Evolutionary conservation across 306 rosid genomes (phyloP).

Genomic region (Alnus glutinosa): DNA sequence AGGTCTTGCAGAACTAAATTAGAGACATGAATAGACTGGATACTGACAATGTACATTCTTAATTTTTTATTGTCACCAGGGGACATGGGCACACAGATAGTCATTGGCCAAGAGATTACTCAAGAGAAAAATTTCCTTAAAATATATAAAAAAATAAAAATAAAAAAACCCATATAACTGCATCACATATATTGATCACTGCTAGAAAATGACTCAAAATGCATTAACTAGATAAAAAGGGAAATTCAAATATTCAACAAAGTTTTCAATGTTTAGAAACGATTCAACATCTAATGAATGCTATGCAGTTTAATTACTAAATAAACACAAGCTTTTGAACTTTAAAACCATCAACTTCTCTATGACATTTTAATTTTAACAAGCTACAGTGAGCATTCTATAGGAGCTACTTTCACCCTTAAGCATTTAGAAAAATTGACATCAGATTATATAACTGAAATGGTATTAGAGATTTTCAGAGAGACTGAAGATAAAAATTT

Average conservation of each 20-base stretch:
- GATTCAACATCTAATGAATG: not conserved
- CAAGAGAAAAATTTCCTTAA: not conserved
- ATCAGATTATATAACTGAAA: not conserved
- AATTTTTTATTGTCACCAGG: not conserved
- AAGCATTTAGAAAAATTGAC: not conserved
- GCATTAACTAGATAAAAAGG: not conserved
- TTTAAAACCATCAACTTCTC: not conserved
- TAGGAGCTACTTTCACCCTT: not conserved
- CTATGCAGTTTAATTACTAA: not conserved
- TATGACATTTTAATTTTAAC: not conserved
- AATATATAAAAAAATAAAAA: not conserved
- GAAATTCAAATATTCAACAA: not conserved
- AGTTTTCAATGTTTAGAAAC: not conserved
- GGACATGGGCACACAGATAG: not conserved
- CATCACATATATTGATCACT: not conserved
- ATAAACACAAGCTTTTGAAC: not conserved
- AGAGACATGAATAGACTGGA: not conserved
- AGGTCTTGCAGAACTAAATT: not conserved
- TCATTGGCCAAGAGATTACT: not conserved
- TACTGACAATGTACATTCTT: not conserved
- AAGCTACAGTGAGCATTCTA: not conserved
- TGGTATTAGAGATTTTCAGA: not conserved
- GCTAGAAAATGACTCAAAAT: not conserved
- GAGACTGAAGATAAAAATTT: not conserved
- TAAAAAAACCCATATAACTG: not conserved